A percentile compares a stretch with the other conserved stretches of the same genome.
Conservation (phyloP, 2,329 filamentous ascomycete genomes). For the Pyricularia sp. region DNA sequence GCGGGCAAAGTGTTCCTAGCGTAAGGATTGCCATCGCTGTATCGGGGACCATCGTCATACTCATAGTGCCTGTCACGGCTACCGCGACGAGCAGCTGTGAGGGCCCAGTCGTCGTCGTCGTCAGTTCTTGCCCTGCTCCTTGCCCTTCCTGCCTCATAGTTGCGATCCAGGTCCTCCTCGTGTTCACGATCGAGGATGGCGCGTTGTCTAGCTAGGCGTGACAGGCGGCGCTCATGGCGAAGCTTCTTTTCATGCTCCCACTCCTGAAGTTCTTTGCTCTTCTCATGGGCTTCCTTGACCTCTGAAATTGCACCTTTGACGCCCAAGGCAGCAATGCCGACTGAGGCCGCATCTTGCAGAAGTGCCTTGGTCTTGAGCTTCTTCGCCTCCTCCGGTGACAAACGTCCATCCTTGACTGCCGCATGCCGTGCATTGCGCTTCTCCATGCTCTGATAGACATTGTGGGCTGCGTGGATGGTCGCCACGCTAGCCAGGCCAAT, state of each 20-base stretch:
- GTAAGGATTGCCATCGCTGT: slow-evolving; percentile 38
- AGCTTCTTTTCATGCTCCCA: slow-evolving; percentile 39
- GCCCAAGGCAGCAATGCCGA: slow-evolving; percentile 48
- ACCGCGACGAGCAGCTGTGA: slow-evolving; percentile 28
- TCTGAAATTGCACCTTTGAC: slow-evolving; percentile 47
- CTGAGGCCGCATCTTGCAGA: slow-evolving; percentile 47
- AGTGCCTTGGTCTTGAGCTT: slow-evolving; percentile 49
- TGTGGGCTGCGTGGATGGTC: slow-evolving; percentile 51
- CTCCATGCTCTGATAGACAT: slow-evolving; percentile 49
- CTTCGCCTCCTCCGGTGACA: slow-evolving; percentile 40
- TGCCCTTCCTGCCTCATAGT: slow-evolving; percentile 10
- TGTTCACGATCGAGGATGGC: slow-evolving; percentile 1
- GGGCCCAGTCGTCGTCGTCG: slow-evolving; percentile 34
- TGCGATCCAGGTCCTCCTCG: background rate
- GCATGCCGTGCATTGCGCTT: slow-evolving; percentile 42
- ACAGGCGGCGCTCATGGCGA: slow-evolving; percentile 33
- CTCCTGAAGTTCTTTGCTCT: slow-evolving; percentile 35
- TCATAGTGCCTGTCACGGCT: slow-evolving; percentile 14
- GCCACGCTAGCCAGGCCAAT: slow-evolving; percentile 47
- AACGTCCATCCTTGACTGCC: slow-evolving; percentile 43
- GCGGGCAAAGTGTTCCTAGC: slow-evolving; percentile 28
- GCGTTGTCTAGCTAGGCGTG: slow-evolving; percentile 24
- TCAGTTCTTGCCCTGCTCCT: slow-evolving; percentile 24
- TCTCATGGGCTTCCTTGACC: slow-evolving; percentile 44
- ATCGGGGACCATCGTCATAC: slow-evolving; percentile 34